These are phyloP conservation scores for Fusarium luffae DNA, from an alignment of 2,329 filamentous ascomycete genomes.

Conservation along the genomic window DNA sequence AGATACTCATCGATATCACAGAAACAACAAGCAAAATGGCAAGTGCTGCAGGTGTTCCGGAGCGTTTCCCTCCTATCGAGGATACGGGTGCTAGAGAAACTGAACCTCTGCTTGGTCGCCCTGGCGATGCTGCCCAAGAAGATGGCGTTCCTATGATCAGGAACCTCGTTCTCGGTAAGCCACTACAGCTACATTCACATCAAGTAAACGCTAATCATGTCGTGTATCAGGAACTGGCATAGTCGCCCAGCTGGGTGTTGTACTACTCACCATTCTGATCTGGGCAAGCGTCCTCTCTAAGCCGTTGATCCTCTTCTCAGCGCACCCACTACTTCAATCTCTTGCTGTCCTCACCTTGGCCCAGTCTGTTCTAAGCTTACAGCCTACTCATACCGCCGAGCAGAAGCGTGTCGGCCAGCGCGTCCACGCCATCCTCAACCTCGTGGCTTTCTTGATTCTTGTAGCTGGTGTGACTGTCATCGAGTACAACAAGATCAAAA, in stretches of 20 bases:
- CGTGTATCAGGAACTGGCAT: conserved; percentile 76
- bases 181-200: not conserved
- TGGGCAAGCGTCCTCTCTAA: conserved; percentile 82
- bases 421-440: conserved; percentile 77
- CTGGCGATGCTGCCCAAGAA: conserved; percentile 78
- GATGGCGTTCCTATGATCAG: conserved; percentile 70
- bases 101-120: conserved; percentile 61
- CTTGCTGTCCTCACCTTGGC: conserved; percentile 78
- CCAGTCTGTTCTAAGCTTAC: conserved; percentile 84
- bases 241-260: conserved; percentile 80
- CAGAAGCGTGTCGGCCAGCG: conserved; percentile 75
- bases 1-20: not conserved
- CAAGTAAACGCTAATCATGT: conserved; percentile 7
- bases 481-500: conserved; percentile 83
- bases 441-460: conserved; percentile 70
- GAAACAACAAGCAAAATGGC: conserved; percentile 62
- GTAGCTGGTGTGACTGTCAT: conserved; percentile 76
- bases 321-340: conserved; percentile 80
- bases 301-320: conserved; percentile 82
- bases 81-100: conserved; percentile 49
- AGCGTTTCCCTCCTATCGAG: conserved; percentile 52
- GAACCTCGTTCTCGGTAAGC: conserved; percentile 80
- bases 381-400: conserved; percentile 81
- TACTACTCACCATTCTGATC: conserved; percentile 79
- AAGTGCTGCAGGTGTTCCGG: conserved; percentile 74